These are phyloP conservation scores for Gautieria morchelliformis DNA, from an alignment of 768 basidiomycete genomes.

Conservation along the genomic window DNA sequence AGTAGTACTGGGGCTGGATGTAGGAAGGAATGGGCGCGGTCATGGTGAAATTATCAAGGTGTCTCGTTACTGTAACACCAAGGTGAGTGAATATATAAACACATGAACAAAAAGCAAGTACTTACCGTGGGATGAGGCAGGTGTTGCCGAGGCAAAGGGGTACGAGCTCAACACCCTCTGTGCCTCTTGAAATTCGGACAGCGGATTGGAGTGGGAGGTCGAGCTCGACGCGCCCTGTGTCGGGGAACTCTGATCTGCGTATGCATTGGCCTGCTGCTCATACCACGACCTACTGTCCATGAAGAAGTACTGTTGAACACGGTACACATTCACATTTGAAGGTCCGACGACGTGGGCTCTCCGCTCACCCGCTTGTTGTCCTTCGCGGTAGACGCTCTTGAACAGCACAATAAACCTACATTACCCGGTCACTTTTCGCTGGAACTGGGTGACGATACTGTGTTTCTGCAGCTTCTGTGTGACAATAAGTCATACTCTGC, in stretches of 20 bases:
- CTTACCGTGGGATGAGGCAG: conserved; percentile 59
- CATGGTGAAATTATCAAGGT: conserved; percentile 50
- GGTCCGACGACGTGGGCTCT: neutral
- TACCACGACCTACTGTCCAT: neutral
- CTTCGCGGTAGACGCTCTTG: too few relatives aligned
- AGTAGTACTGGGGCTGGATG: conserved; percentile 45
- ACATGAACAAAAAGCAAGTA: neutral
- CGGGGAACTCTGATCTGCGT: neutral
- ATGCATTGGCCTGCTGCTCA: neutral
- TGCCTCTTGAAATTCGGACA: conserved; percentile 40
- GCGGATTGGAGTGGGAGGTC: neutral
- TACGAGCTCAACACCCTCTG: conserved; percentile 59
- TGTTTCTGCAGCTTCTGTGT: too few relatives aligned
- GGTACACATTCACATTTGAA: neutral
- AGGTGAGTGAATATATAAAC: neutral
- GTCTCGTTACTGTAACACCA: conserved; percentile 45
- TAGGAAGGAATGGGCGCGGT: conserved; percentile 55
- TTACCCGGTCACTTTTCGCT: too few relatives aligned
- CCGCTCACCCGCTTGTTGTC: neutral
- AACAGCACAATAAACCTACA: too few relatives aligned
- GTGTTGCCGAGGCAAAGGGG: conserved; percentile 67
- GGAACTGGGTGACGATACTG: too few relatives aligned
- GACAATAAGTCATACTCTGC: too few relatives aligned
- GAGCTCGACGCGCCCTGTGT: neutral
- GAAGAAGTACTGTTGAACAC: neutral